A percentile compares a stretch with the other conserved stretches of the same genome.
These are phyloP conservation scores for Clarireedia monteithiana DNA, from an alignment of 2,329 filamentous ascomycete species.

Conservation along the genomic window DNA sequence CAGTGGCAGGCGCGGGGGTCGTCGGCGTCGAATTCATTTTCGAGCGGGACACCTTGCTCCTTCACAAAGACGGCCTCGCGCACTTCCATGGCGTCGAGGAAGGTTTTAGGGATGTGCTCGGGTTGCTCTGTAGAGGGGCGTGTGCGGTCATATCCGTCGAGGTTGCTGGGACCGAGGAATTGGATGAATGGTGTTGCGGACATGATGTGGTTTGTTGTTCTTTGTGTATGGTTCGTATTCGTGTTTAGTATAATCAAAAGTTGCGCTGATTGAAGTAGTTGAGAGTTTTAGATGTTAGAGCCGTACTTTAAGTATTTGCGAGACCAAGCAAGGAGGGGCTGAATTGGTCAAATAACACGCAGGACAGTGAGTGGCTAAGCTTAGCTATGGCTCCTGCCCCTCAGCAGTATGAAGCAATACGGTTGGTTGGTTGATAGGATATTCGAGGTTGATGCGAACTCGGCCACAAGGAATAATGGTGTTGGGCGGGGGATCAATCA, in stretches of 20 bases:
- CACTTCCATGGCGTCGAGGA: conserved; percentile 57
- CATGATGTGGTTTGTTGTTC: background rate
- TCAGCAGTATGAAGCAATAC: no score
- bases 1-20: conserved; percentile 77
- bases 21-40: conserved; percentile 73
- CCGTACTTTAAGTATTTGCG: no score
- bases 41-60: conserved; percentile 50
- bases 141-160: conserved; percentile 39
- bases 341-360: no score
- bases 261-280: background rate
- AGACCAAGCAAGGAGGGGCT: no score
- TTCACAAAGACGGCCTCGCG: conserved; percentile 52
- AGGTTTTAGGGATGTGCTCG: conserved; percentile 41
- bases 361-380: no score
- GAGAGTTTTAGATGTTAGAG: no score
- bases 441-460: no score
- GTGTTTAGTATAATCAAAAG: background rate
- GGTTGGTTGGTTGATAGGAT: no score
- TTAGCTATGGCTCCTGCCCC: no score
- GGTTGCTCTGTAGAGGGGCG: conserved; percentile 38
- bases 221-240: background rate
- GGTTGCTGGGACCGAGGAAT: conserved; percentile 36
- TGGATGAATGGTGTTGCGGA: conserved; percentile 25
- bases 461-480: no score
- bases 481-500: no score